Base-by-base conservation (phyloP, 1,284 basidiomycete genomes). In the Clitocybe nebularis region DNA sequence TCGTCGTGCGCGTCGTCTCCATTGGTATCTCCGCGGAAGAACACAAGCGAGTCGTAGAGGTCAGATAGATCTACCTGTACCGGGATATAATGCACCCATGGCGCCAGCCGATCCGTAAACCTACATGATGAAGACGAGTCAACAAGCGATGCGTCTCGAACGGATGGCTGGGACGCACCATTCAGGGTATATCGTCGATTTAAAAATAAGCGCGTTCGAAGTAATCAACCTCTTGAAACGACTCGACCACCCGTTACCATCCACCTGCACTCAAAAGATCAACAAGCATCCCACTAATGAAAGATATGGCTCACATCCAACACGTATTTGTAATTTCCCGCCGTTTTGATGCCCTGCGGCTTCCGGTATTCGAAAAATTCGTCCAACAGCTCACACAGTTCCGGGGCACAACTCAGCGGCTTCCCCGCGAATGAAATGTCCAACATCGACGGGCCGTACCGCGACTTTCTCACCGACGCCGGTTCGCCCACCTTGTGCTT, bases 241-340 rank as follows among this genome's bases (percentile, higher is more conserved):
- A 21, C 79, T 74, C 3, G 77, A 81, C 81, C 82, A 85, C 0
- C 75, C 82, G 44, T 85, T 81, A 1, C 83, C 83, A 51, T 85
- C 81, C 9, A 78, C 60, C 77, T 79, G 44, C 5, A 44, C 8
- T 6, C 8, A 22, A 7, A 38, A 35, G 22, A 39, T 35, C 29
- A 39, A 30, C 5, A 41, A 29, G 8, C n/a, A n/a, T n/a, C n/a
- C n/a, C n/a, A n/a, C n/a, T 22, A 16, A 9, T 17, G 34, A 39
- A 38, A 24, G 14, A 14, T 21, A 43, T 42, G 21, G 67, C 71
- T 54, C 37, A 80, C 73, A 51, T 81, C 79, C 20, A 82, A 46
- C 34, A 81, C 62, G 55, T 79, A 83, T 57, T 81, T 83, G 57
- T 77, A 76, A 44, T 58, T 62, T n/a, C 69, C 74, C 9, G 74